These are phyloP conservation scores for Ophiostoma perfectum DNA, from an alignment of 2,329 filamentous ascomycete genomes.

Conservation along the genomic window DNA sequence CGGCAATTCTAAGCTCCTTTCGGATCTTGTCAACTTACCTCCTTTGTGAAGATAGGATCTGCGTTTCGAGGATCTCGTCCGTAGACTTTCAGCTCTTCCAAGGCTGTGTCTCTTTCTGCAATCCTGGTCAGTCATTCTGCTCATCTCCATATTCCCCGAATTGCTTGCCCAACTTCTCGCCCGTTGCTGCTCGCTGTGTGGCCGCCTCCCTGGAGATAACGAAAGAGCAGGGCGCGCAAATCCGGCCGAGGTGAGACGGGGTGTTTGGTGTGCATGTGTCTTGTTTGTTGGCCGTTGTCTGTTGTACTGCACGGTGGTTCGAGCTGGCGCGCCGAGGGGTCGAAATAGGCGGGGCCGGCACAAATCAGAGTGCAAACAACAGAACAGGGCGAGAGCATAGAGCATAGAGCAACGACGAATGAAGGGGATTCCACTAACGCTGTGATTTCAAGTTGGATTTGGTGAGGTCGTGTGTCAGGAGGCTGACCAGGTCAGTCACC, in stretches of 20 bases:
- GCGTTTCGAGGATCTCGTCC: constrained; percentile 67
- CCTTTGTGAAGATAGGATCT: constrained; percentile 76
- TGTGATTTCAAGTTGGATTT: constrained; percentile 53
- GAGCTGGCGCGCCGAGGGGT: not conserved
- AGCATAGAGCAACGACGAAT: not conserved
- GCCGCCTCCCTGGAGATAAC: not conserved
- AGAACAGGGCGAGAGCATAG: not conserved
- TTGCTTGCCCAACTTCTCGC: not conserved
- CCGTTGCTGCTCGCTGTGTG: not conserved
- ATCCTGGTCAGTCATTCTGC: not conserved
- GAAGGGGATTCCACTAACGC: constrained; percentile 43
- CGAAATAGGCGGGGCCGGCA: constrained; percentile 17
- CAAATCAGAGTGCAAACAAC: not conserved
- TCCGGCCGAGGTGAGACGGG: constrained; percentile 4
- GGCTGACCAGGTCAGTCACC: constrained; percentile 59
- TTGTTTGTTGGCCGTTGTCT: constrained; percentile 6
- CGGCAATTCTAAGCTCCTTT: not conserved
- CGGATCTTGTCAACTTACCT: constrained; percentile 44
- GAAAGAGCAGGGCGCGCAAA: not conserved
- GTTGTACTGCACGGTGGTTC: not conserved
- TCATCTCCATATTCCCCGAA: not conserved
- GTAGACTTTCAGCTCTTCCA: constrained; percentile 71
- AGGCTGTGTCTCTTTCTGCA: constrained; percentile 55
- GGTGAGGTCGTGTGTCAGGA: constrained; percentile 57
- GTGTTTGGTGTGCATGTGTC: constrained; percentile 8